phyloP scores from a whole-genome alignment of 2,329 filamentous ascomycete species.

The Fusarium xyrophilum region DNA sequence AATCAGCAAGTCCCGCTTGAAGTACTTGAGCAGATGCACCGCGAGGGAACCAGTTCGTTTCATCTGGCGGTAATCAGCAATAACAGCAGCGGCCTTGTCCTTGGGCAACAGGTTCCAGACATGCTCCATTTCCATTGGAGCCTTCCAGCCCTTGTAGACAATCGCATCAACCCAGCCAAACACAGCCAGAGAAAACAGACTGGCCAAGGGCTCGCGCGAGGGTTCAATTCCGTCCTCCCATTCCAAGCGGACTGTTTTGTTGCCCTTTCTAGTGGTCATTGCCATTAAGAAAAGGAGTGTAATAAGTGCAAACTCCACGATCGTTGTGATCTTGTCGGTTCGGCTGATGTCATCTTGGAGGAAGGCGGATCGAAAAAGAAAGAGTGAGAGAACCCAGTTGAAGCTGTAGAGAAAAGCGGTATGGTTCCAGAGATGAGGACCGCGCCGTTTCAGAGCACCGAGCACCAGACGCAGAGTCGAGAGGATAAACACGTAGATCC shows the following conservation, averaged over 20 bases:
- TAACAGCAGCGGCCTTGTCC: slow-evolving; percentile 83
- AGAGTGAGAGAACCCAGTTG: slow-evolving; percentile 79
- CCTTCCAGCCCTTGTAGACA: slow-evolving; percentile 86
- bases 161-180: slow-evolving; percentile 92
- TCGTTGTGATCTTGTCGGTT: slow-evolving; percentile 68
- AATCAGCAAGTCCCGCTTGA: slow-evolving; percentile 75
- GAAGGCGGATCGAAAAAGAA: slow-evolving; percentile 84
- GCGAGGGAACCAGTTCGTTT: slow-evolving; percentile 82
- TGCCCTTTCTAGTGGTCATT: slow-evolving; percentile 85
- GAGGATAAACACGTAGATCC: slow-evolving; percentile 81
- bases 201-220: slow-evolving; percentile 85
- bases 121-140: slow-evolving; percentile 79
- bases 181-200: slow-evolving; percentile 83
- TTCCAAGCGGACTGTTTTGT: slow-evolving; percentile 85
- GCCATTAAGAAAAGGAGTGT: slow-evolving; percentile 78
- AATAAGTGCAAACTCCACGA: slow-evolving; percentile 76
- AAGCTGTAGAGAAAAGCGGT: slow-evolving; percentile 82
- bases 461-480: slow-evolving; percentile 74
- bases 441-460: slow-evolving; percentile 67
- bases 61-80: slow-evolving; percentile 82
- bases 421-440: slow-evolving; percentile 88
- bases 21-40: slow-evolving; percentile 83
- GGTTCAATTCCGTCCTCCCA: slow-evolving; percentile 90
- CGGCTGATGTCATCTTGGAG: slow-evolving; percentile 73
- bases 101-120: slow-evolving; percentile 92